Evolutionary conservation across 768 basidiomycete species (phyloP).

Genomic region (Polyporus arcularius): DNA sequence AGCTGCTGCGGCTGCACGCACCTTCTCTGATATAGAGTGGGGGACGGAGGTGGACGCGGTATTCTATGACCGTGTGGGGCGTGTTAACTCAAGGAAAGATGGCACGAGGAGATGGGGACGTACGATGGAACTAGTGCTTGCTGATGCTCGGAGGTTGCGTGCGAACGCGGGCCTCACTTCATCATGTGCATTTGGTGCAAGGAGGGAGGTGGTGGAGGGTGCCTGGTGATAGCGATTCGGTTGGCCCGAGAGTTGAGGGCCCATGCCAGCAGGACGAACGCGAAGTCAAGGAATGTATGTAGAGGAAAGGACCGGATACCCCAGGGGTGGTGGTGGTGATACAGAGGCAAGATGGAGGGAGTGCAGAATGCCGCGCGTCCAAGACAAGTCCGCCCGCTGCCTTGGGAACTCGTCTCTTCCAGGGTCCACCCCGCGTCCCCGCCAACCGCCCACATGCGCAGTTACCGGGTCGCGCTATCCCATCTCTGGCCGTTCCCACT

Average conservation of each 20-base stretch:
- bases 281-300: background rate
- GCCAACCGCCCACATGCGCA: too few species aligned
- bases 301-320: slow-evolving; percentile 41
- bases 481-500: too few species aligned
- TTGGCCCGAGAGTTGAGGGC: slow-evolving; percentile 6
- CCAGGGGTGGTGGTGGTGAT: slow-evolving; percentile 34
- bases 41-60: slow-evolving; percentile 18
- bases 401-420: background rate
- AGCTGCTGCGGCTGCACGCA: slow-evolving; percentile 6
- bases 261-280: slow-evolving; percentile 4
- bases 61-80: slow-evolving; percentile 15
- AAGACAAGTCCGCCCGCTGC: background rate
- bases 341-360: slow-evolving; percentile 1
- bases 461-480: too few species aligned
- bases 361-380: background rate
- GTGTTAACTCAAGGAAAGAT: background rate
- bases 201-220: slow-evolving; percentile 17
- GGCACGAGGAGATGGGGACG: slow-evolving; percentile 16
- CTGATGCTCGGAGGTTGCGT: slow-evolving; percentile 34
- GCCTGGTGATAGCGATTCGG: slow-evolving; percentile 21
- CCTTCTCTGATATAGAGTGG: slow-evolving; percentile 33
- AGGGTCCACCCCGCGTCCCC: too few species aligned
- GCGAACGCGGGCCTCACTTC: slow-evolving; percentile 22
- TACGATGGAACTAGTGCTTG: slow-evolving; percentile 48
- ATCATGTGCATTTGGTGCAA: slow-evolving; percentile 9